Evolutionary conservation across 345 rosid species (phyloP).

Genomic region (Syzygium oleosum): DNA sequence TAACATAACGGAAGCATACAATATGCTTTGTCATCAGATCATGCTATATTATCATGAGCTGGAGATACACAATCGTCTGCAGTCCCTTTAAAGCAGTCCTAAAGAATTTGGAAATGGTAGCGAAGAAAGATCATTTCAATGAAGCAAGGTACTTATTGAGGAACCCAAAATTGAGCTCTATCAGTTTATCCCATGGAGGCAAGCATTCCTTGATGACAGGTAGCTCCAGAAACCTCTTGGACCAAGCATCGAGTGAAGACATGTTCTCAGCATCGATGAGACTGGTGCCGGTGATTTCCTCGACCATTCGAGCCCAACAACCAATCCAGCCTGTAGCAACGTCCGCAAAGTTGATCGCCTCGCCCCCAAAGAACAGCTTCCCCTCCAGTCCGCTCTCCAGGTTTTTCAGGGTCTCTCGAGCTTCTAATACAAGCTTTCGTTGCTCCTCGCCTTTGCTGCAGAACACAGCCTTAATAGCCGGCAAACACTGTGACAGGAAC

Average conservation of each 20-base stretch:
- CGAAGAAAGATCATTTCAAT: background rate
- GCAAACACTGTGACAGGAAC: constrained; percentile 4
- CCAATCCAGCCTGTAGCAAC: constrained; percentile 23
- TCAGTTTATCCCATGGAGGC: constrained; percentile 14
- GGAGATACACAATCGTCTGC: background rate
- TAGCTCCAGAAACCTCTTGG: constrained; percentile 10
- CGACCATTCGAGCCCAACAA: constrained; percentile 12
- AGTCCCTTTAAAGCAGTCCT: background rate
- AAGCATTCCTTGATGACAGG: constrained; percentile 12
- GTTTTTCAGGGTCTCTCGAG: constrained; percentile 12
- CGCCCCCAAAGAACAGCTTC: constrained; percentile 20
- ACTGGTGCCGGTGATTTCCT: constrained; percentile 8
- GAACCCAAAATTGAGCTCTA: constrained; percentile 10
- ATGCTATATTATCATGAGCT: background rate
- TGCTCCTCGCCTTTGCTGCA: constrained; percentile 9
- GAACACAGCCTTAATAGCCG: constrained; percentile 3
- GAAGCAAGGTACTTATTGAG: background rate
- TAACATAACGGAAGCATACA: background rate
- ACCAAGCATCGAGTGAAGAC: constrained; percentile 15
- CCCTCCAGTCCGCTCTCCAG: constrained; percentile 11
- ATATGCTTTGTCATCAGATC: background rate
- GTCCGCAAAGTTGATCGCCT: constrained; percentile 11
- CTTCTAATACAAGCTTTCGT: constrained; percentile 15
- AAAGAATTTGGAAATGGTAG: background rate
- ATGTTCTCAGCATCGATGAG: constrained; percentile 8